A percentile compares a stretch with the other conserved stretches of the same genome.
These are phyloP conservation scores for Cutaneotrichosporon dermatis DNA, from an alignment of 1,284 basidiomycete genomes.

Conservation along the genomic window DNA sequence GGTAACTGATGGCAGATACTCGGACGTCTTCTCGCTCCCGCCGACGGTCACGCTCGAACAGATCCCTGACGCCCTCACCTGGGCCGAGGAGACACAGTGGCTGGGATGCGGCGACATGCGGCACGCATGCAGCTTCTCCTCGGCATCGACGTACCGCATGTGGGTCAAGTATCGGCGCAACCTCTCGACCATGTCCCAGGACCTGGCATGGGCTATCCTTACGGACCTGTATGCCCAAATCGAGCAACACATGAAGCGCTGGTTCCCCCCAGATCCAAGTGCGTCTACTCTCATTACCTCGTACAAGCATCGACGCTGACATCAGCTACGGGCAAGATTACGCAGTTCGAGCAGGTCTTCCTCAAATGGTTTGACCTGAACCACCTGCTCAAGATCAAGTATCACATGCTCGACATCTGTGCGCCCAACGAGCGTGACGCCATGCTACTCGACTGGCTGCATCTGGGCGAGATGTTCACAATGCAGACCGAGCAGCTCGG, in stretches of 20 bases:
- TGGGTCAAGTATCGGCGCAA: conserved; percentile 16
- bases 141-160: conserved; percentile 17
- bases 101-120: conserved; percentile 17
- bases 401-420: conserved; percentile 14
- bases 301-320: neutral
- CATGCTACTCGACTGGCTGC: conserved; percentile 15
- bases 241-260: conserved; percentile 15
- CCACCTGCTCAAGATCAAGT: conserved; percentile 18
- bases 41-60: conserved; percentile 12
- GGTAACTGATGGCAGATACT: neutral
- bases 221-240: conserved; percentile 15
- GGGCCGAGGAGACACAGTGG: conserved; percentile 17
- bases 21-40: conserved; percentile 13
- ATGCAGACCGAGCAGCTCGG: conserved; percentile 17
- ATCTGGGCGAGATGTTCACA: conserved; percentile 11
- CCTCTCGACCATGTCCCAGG: conserved; percentile 5
- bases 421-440: conserved; percentile 6
- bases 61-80: conserved; percentile 8
- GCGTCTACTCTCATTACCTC: neutral
- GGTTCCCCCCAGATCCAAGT: conserved; percentile 17
- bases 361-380: conserved; percentile 22
- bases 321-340: conserved; percentile 7
- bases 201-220: conserved; percentile 11
- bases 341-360: conserved; percentile 12
- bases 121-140: conserved; percentile 16